Base-by-base conservation (phyloP, 768 basidiomycete genomes). In the Xerocomellus dryophilus region DNA sequence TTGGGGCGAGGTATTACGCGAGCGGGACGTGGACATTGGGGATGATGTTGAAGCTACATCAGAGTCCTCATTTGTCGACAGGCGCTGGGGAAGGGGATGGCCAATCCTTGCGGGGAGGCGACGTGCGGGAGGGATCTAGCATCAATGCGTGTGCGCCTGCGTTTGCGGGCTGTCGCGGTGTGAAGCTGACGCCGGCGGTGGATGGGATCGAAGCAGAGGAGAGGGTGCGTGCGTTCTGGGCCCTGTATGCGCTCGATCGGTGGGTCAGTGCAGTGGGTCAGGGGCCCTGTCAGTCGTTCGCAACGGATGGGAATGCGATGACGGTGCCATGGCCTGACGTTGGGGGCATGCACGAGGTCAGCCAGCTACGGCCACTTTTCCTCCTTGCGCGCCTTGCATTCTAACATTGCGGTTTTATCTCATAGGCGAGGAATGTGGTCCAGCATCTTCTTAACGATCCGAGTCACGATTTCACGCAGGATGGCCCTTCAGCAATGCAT, bases 1-100 rank as follows among this genome's bases (percentile, higher is more conserved):
- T 86, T 2, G 83, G 85, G 56, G 88, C 85, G 7, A 82, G 81
- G 62, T 77, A 78, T 52, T 81, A 79, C 55, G 73, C 78, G 21
- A 77, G 78, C 43, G 71, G 78, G 11, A 73, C 82, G 47, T 70
- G 79, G 57, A 66, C 69, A 2, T 65, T 86, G 12, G 78, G 74
- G 5, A 65, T 80, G 18, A 74, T 78, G 41, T 66, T 74, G 36
- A 77, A 75, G 7, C 63, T 85, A 39, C 78, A 85, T 63, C 75
- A 73, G 51, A 10, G 36, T 2, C 43, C 58, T 1, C 12, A 38
- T 2, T 9, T 41, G n/a, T 21, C 43, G 4, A 18, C 7, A 7
- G 18, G 36, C 17, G 18, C 31, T 5, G 34, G 25, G 3, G 25
- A 36, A 36, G 51, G 36, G n/a, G 36, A 27, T 0, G 5, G 17